Evolutionary conservation across 2,329 filamentous ascomycete genomes (phyloP).

Genomic region (Chaetomium olivaceum): DNA sequence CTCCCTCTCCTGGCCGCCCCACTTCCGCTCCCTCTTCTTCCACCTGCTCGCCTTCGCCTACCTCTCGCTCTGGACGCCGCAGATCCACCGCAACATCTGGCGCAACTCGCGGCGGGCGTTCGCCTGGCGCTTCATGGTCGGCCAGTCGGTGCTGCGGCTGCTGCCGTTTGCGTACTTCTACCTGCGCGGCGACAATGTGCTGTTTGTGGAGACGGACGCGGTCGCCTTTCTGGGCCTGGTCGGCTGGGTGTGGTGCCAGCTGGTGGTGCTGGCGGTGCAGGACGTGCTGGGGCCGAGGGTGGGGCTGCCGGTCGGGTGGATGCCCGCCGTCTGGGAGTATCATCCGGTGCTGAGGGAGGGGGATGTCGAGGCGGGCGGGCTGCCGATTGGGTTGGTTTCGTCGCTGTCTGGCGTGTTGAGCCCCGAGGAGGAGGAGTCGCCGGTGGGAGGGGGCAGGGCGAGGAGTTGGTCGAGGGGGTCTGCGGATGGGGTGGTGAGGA

Average conservation of each 20-base stretch:
- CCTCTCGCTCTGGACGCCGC: conserved; percentile 87
- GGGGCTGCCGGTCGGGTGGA: conserved; percentile 70
- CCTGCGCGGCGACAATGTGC: conserved; percentile 72
- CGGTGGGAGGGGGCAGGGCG: conserved; percentile 19
- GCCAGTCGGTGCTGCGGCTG: conserved; percentile 76
- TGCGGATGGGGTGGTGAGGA: conserved; percentile 11
- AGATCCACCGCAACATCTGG: conserved; percentile 86
- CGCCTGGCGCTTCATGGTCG: conserved; percentile 86
- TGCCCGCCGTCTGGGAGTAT: conserved; percentile 86
- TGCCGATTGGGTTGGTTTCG: conserved; percentile 72
- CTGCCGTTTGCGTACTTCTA: conserved; percentile 87
- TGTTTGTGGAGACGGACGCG: conserved; percentile 72
- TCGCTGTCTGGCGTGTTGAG: neutral
- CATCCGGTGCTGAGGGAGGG: conserved; percentile 86
- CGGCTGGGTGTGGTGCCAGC: conserved; percentile 85
- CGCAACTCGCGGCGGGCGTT: conserved; percentile 90
- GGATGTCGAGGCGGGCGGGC: conserved; percentile 72
- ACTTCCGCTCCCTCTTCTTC: conserved; percentile 56
- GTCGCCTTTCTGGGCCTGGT: conserved; percentile 64
- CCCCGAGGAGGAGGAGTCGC: conserved; percentile 5
- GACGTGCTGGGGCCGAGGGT: conserved; percentile 86
- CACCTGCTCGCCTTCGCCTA: conserved; percentile 71
- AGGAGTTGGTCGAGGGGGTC: conserved; percentile 34
- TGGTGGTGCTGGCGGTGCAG: conserved; percentile 76
- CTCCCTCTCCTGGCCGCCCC: conserved; percentile 61